A percentile compares a stretch with the other conserved stretches of the same genome.
Evolutionary conservation across 2,329 filamentous ascomycete species (phyloP).

Genomic region (Orbilia ellipsospora): DNA sequence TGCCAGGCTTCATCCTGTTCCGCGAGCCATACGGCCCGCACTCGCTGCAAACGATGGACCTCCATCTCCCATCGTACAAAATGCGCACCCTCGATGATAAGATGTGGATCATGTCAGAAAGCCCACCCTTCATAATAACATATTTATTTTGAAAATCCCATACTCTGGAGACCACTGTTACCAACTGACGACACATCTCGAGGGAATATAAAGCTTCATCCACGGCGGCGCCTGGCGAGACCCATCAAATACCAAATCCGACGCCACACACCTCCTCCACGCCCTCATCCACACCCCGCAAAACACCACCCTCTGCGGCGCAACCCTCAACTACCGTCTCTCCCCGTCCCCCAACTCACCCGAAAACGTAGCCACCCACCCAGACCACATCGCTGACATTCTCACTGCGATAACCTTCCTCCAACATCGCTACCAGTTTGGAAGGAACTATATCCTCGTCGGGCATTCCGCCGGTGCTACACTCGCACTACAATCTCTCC

Average conservation of each 20-base stretch:
- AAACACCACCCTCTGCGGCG: conserved; percentile 67
- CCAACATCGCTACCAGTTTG: conserved; percentile 65
- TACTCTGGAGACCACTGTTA: neutral
- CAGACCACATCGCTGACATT: conserved; percentile 72
- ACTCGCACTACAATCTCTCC: conserved; percentile 72
- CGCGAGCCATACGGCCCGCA: conserved; percentile 55
- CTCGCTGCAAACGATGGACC: conserved; percentile 52
- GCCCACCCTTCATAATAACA: conserved; percentile 4
- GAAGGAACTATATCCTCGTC: conserved; percentile 67
- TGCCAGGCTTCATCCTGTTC: conserved; percentile 55
- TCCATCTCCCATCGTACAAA: conserved; percentile 53
- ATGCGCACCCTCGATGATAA: conserved; percentile 49
- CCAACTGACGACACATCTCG: conserved; percentile 36
- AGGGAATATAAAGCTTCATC: conserved; percentile 64
- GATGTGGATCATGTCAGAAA: conserved; percentile 55
- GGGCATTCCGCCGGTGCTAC: conserved; percentile 75
- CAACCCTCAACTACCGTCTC: conserved; percentile 74
- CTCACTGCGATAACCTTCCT: conserved; percentile 67
- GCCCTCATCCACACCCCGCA: conserved; percentile 53
- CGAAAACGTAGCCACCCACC: conserved; percentile 67
- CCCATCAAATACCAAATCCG: conserved; percentile 66
- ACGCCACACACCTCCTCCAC: conserved; percentile 65
- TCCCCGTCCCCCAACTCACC: conserved; percentile 62
- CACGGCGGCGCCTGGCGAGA: conserved; percentile 75
- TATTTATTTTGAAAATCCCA: neutral